Base-by-base conservation (phyloP, 352 stramenopile genomes). In the Phytophthora sp. region DNA sequence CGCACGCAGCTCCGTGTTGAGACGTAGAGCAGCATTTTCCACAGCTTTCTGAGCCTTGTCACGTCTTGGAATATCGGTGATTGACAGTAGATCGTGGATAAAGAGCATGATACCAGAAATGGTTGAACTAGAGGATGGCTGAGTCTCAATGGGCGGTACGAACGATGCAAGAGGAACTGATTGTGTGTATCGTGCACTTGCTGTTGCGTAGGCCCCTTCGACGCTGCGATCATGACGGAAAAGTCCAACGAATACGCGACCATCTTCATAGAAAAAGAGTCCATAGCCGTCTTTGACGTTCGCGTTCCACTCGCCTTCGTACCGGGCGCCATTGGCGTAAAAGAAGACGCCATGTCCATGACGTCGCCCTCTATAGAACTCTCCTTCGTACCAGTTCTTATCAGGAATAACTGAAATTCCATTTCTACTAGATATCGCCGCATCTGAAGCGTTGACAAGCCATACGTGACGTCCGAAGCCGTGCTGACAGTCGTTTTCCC, bases 351-450 rank as follows among this genome's bases (percentile, higher is more conserved):
- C 91, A 23, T 71, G 47, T 6, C 87, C 89, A 53, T 93, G 70
- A 21, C 87, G 86, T 6, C 89, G 54, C 0, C 90, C 91, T 45
- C 78, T 29, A 7, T 53, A 52, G 53, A 92, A 96, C 41, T 89
- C 71, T n/a, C 90, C 90, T 65, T 91, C 70, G 76, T 96, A 97
- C 65, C 87, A 95, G 63, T 95, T 95, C 47, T 88, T 85, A 55
- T 88, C 70, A 31, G 24, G 26, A n/a, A n/a, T n/a, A n/a, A n/a
- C 7, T 42, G 49, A 30, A 8, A 18, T 18, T 56, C 52, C 39
- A 44, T 27, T 69, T 50, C n/a, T 66, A 12, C 38, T 58, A 4
- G 39, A 50, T 27, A 23, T n/a, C n/a, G n/a, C n/a, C n/a, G n/a
- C n/a, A n/a, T n/a, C 36, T 31, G 27, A 35, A 16, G 12, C 45